Base-by-base conservation (phyloP, 306 rosid genomes). In the Vachellia pachyceras region DNA sequence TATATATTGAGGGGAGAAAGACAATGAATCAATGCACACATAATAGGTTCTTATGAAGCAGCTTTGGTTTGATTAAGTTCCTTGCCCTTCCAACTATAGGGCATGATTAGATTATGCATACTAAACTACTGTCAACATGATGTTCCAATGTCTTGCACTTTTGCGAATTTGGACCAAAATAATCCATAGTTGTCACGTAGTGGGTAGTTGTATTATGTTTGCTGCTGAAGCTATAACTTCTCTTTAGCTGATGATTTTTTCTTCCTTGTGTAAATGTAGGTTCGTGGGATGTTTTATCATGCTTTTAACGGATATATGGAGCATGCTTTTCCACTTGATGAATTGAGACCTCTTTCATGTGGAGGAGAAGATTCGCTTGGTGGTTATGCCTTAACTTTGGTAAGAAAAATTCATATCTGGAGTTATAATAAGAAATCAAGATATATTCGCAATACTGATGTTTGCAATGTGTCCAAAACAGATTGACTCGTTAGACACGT, bases 251-350 rank as follows among this genome's bases (percentile, higher is more conserved):
- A 33, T 17, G 36, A 42, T 41, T 79, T 33, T 61, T 61, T 20
- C 70, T 76, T 60, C 44, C 7, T 60, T 42, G 10, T 60, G 44
- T 3, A 58, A 52, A 73, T 90, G 69, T 63, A 91, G 95, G 99
- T 91, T 40, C 77, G 87, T 58, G 97, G 91, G 39, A 95, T 95
- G 97, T 95, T 95, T 81, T 95, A 95, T 86, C 99, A 95, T 82
- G 99, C 97, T 82, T 95, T 95, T 46, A 85, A 95, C 85, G 97
- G 97, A 77, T 95, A 95, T 75, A 95, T 95, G 97, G 89, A 90
- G 7, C 84, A 93, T 84, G 99, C 97, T 61, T 95, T 95, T 81
- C 99, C 99, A 18, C 94, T 85, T 25, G 99, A 95, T 76, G 99
- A 95, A 85, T 87, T 95, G 84, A 88, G 84, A 57, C 99, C 99